Conservation (phyloP, 345 rosid species). For the Gossypium mustelinum region DNA sequence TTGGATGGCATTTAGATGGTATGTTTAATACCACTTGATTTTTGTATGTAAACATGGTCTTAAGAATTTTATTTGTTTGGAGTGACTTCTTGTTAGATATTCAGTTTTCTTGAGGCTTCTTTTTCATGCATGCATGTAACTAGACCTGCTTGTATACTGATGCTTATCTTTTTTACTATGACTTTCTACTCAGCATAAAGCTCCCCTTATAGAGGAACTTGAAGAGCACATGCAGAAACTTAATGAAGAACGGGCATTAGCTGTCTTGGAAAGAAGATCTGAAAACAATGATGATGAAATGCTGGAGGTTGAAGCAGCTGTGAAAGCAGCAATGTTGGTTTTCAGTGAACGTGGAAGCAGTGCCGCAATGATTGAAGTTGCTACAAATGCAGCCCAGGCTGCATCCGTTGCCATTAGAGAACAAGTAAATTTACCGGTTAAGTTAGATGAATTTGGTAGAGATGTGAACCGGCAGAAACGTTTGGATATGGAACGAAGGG, state of each 20-base stretch:
- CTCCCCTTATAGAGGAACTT: constrained; percentile 80
- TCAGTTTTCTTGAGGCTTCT: constrained; percentile 9
- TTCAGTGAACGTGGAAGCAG: constrained; percentile 60
- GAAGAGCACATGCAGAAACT: constrained; percentile 86
- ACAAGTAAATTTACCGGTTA: constrained; percentile 51
- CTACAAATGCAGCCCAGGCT: constrained; percentile 68
- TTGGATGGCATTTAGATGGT: background rate
- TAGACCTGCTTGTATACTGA: background rate
- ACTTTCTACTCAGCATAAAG: constrained; percentile 56
- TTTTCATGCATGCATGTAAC: background rate
- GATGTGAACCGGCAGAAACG: constrained; percentile 83
- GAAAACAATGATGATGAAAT: constrained; percentile 85
- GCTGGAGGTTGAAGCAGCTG: constrained; percentile 78
- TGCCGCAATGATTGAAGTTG: constrained; percentile 55
- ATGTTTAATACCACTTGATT: background rate
- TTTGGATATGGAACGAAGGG: constrained; percentile 71
- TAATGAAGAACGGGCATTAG: constrained; percentile 65
- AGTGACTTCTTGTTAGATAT: background rate
- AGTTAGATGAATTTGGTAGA: constrained; percentile 96
- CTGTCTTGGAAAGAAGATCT: constrained; percentile 69
- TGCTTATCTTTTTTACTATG: constrained; percentile 7
- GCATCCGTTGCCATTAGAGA: constrained; percentile 63
- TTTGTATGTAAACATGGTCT: background rate
- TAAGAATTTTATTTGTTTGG: background rate
- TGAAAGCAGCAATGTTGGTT: constrained; percentile 68